Conservation (phyloP, 2,329 filamentous ascomycete species). For the Cladosporium sp. region DNA sequence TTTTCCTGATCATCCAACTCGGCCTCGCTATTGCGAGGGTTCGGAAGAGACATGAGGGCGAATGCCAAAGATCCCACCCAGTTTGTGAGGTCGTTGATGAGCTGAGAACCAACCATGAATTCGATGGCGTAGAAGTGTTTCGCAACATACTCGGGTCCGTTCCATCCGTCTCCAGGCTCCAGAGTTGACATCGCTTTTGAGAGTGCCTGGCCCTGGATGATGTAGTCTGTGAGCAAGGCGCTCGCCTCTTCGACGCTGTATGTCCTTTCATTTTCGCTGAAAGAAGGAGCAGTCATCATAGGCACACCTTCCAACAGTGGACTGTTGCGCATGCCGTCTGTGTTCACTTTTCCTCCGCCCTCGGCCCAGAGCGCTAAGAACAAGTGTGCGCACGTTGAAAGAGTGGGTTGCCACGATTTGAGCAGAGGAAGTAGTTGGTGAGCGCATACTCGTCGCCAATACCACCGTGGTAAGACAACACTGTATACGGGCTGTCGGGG, state of each 20-base stretch:
- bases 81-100: conserved; percentile 54
- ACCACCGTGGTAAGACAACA: not conserved
- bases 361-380: not conserved
- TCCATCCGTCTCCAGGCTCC: not conserved
- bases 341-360: not conserved
- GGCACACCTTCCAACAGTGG: not conserved
- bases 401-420: not conserved
- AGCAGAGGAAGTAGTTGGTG: not conserved
- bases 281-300: not conserved
- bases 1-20: conserved; percentile 45
- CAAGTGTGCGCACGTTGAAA: not conserved
- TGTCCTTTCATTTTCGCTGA: not conserved
- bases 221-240: not conserved
- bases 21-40: not conserved
- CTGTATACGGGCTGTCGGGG: not conserved
- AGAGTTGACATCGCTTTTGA: not conserved
- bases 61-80: conserved; percentile 55
- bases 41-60: conserved; percentile 49
- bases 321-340: not conserved
- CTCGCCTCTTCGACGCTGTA: not conserved
- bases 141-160: conserved; percentile 48
- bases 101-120: conserved; percentile 52
- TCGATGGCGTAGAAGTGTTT: conserved; percentile 54
- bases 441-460: not conserved
- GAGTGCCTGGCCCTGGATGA: not conserved